A percentile compares a stretch with the other conserved stretches of the same genome.
These are phyloP conservation scores for Lepidium sativum DNA, from an alignment of 345 rosid genomes.

Conservation along the genomic window DNA sequence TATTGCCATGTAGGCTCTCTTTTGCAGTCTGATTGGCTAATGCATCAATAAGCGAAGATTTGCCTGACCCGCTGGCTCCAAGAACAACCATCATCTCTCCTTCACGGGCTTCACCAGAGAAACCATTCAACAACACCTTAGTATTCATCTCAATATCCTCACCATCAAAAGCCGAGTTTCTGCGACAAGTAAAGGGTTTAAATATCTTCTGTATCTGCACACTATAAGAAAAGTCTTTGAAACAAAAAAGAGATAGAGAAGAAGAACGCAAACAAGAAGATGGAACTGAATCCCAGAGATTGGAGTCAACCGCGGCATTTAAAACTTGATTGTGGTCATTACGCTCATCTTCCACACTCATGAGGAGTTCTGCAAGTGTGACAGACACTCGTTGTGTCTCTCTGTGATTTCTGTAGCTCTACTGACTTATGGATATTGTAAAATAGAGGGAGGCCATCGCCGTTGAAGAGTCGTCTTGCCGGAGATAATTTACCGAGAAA, in stretches of 20 bases:
- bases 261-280: conserved; percentile 34
- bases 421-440: conserved; percentile 15
- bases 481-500: conserved; percentile 18
- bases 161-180: conserved; percentile 10
- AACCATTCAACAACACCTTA: conserved; percentile 40
- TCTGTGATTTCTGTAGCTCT: conserved; percentile 36
- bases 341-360: conserved; percentile 45
- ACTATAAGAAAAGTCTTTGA: conserved; percentile 55
- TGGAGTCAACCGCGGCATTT: conserved; percentile 30
- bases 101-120: conserved; percentile 62
- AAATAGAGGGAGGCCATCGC: conserved; percentile 31
- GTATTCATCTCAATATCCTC: conserved; percentile 16
- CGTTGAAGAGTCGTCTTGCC: conserved; percentile 12
- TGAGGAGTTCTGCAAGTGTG: conserved; percentile 57
- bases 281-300: conserved; percentile 22
- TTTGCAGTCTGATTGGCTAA: conserved; percentile 68
- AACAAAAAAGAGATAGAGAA: conserved; percentile 64
- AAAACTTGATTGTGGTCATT: conserved; percentile 22
- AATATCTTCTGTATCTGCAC: conserved; percentile 42
- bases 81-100: conserved; percentile 91
- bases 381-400: conserved; percentile 35
- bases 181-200: conserved; percentile 22
- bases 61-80: conserved; percentile 93
- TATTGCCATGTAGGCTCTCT: conserved; percentile 63
- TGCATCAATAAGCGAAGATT: conserved; percentile 87